A percentile compares a stretch with the other conserved stretches of the same genome.
Evolutionary conservation across 495 filamentous ascomycete genomes (phyloP).

Genomic region (Aspergillus homomorphus): DNA sequence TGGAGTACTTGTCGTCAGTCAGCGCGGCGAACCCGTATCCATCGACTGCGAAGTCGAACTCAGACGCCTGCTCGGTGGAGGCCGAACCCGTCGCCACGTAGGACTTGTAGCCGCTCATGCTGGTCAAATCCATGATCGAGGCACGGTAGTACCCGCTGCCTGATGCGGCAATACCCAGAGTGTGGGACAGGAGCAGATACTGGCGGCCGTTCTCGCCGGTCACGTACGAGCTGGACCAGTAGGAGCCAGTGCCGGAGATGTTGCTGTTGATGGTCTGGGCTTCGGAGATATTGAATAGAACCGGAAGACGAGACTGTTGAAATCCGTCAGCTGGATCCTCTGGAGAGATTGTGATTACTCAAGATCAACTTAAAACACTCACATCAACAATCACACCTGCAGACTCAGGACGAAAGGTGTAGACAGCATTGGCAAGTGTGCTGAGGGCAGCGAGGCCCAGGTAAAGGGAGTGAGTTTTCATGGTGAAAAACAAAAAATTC

Average conservation of each 20-base stretch:
- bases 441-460: too few relatives aligned
- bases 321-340: too few relatives aligned
- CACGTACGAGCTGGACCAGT: neutral
- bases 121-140: neutral
- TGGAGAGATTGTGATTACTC: too few relatives aligned
- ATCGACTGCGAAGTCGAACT: neutral
- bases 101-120: neutral
- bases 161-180: neutral
- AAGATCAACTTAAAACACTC: too few relatives aligned
- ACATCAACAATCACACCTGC: too few relatives aligned
- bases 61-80: neutral
- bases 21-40: neutral
- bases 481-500: too few relatives aligned
- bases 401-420: too few relatives aligned
- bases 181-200: neutral
- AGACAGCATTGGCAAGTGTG: too few relatives aligned
- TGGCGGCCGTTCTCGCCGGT: neutral
- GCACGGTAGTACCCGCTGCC: neutral
- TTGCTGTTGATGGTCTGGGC: neutral
- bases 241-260: neutral
- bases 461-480: too few relatives aligned
- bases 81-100: neutral
- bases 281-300: neutral
- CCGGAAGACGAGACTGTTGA: conserved; percentile 2
- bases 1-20: neutral